phyloP scores from a whole-genome alignment of 192 early-diverging fungal genomes.

The Allomyces javanicus region DNA sequence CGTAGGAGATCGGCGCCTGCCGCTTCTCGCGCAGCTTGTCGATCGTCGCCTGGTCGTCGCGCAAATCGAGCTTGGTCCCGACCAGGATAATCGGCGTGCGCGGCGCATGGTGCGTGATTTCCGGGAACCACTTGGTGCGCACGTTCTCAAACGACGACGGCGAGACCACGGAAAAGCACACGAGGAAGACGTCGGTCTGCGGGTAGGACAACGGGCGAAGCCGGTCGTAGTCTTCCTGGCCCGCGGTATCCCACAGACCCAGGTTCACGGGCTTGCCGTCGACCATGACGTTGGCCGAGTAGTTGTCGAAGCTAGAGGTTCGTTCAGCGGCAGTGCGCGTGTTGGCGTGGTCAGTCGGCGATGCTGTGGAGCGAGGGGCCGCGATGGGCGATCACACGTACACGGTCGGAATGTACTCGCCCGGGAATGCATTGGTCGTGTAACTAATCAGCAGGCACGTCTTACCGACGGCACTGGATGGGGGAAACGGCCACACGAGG shows the following conservation, averaged over 20 bases:
- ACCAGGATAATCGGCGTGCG: slow-evolving; percentile 81
- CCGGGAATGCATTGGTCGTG: slow-evolving; percentile 98
- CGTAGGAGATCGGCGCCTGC: slow-evolving; percentile 70
- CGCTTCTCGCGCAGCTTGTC: slow-evolving; percentile 70
- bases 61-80: slow-evolving; percentile 93
- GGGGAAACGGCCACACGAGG: background rate
- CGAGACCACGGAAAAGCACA: slow-evolving; percentile 92
- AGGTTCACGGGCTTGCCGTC: slow-evolving; percentile 96
- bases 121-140: slow-evolving; percentile 90
- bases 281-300: slow-evolving; percentile 97
- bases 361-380: too few species aligned
- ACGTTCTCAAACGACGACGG: slow-evolving; percentile 96
- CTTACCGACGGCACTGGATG: slow-evolving; percentile 66
- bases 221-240: slow-evolving; percentile 97
- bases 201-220: slow-evolving; percentile 93
- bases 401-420: slow-evolving; percentile 99
- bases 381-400: slow-evolving; percentile 24
- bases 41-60: slow-evolving; percentile 76
- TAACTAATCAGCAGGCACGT: slow-evolving; percentile 94
- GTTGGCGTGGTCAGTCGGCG: too few species aligned
- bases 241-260: slow-evolving; percentile 96
- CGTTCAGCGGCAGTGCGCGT: too few species aligned
- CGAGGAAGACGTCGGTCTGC: slow-evolving; percentile 96
- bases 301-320: slow-evolving; percentile 74
- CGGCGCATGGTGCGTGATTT: slow-evolving; percentile 87